Percentiles rank a stretch among this genome's conserved stretches.
These are phyloP conservation scores for Curvularia spicifera DNA, from an alignment of 2,329 filamentous ascomycete genomes.

Conservation along the genomic window DNA sequence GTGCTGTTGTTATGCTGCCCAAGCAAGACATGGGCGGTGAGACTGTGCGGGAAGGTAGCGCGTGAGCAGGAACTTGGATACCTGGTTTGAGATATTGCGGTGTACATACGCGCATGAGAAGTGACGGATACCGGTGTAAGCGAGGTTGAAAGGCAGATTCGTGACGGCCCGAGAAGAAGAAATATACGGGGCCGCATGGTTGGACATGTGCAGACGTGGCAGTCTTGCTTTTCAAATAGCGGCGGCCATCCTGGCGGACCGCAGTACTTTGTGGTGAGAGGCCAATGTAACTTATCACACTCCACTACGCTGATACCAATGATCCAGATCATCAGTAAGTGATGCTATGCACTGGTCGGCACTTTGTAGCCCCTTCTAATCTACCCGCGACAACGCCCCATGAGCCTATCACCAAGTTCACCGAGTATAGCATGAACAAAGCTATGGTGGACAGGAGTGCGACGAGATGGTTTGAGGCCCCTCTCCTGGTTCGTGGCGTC, in stretches of 20 bases:
- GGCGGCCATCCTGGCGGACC: background rate
- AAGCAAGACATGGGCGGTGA: background rate
- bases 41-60: slow-evolving; percentile 2
- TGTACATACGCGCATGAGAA: background rate
- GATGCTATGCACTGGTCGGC: background rate
- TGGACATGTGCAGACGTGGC: background rate
- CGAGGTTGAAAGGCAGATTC: background rate
- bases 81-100: background rate
- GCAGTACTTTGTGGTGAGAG: background rate
- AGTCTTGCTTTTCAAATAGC: background rate
- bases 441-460: background rate
- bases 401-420: background rate
- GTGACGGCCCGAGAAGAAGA: background rate
- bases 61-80: background rate
- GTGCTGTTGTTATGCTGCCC: background rate
- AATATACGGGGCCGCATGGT: background rate
- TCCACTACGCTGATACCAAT: background rate
- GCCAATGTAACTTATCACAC: background rate
- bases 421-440: background rate
- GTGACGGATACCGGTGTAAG: background rate
- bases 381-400: background rate
- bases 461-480: background rate
- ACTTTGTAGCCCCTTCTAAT: background rate
- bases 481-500: too few relatives aligned
- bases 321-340: background rate